Evolutionary conservation across 2,329 filamentous ascomycete genomes (phyloP).

Genomic region (Raffaelea ambrosiae): DNA sequence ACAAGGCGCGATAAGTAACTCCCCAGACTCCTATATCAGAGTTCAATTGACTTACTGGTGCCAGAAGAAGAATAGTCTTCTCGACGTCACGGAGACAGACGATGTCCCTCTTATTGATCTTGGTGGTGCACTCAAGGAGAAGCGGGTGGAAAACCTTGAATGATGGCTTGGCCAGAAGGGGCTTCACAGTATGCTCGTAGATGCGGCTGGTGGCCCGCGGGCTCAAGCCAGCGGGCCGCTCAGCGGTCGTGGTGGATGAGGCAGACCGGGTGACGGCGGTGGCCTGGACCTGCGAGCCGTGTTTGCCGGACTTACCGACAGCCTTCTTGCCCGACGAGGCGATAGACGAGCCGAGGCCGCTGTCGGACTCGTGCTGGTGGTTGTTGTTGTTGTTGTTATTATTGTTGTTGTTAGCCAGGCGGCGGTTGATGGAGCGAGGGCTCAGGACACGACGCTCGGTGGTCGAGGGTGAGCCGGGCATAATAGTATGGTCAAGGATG

Average conservation of each 20-base stretch:
- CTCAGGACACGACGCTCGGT: conserved; percentile 42
- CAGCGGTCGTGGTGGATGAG: conserved; percentile 35
- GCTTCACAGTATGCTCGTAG: conserved; percentile 67
- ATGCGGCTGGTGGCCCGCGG: conserved; percentile 67
- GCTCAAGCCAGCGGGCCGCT: conserved; percentile 54
- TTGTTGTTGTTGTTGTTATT: no score
- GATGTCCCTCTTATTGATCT: conserved; percentile 77
- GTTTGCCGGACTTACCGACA: conserved; percentile 30
- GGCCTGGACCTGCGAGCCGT: conserved; percentile 27
- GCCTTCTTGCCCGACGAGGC: conserved; percentile 49
- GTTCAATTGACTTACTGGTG: conserved; percentile 70
- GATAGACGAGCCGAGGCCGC: conserved; percentile 78
- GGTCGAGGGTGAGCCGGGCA: conserved; percentile 26
- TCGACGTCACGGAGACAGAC: conserved; percentile 88
- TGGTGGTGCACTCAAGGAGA: conserved; percentile 67
- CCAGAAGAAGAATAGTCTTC: conserved; percentile 83
- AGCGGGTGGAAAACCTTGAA: conserved; percentile 76
- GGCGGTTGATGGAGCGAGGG: conserved; percentile 37
- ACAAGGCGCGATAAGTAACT: conserved; percentile 62
- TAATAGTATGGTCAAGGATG: conserved; percentile 49
- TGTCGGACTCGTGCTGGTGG: conserved; percentile 71
- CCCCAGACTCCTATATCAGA: conserved; percentile 48
- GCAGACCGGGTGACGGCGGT: conserved; percentile 56
- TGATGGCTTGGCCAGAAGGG: conserved; percentile 63
- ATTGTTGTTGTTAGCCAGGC: no score